These are phyloP conservation scores for Leishmania mexicana DNA, from an alignment of 208 protist species.

Conservation along the genomic window DNA sequence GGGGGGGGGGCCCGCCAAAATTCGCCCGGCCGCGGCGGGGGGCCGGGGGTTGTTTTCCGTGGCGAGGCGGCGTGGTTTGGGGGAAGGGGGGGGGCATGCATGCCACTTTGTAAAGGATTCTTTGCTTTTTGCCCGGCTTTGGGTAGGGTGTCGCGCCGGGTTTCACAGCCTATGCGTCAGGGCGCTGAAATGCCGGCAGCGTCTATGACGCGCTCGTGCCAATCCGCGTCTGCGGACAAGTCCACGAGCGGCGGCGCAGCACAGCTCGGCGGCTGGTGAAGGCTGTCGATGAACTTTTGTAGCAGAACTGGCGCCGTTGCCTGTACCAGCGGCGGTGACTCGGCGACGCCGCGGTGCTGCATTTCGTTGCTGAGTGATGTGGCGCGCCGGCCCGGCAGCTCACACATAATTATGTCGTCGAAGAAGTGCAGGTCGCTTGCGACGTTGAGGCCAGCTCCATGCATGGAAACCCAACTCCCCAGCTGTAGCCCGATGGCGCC, in stretches of 20 bases:
- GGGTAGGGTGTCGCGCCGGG: neutral
- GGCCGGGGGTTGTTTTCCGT: too few species aligned
- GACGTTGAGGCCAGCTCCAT: constrained; percentile 84
- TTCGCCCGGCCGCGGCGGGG: too few species aligned
- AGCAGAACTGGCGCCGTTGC: constrained; percentile 20
- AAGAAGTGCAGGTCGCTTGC: constrained; percentile 68
- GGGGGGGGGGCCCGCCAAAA: neutral
- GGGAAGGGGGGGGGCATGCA: too few species aligned
- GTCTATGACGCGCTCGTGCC: constrained; percentile 31
- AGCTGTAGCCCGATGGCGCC: constrained; percentile 88
- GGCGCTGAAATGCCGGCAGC: neutral
- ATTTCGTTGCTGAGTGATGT: constrained; percentile 69
- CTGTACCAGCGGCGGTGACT: constrained; percentile 5
- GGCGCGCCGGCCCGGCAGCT: constrained; percentile 64
- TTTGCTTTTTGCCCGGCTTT: neutral
- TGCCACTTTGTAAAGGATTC: too few species aligned
- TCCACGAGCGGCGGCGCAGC: constrained; percentile 31
- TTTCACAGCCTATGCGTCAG: neutral
- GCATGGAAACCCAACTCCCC: constrained; percentile 90
- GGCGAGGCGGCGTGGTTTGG: rapidly evolving
- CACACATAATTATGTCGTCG: constrained; percentile 86
- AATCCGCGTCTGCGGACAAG: constrained; percentile 31
- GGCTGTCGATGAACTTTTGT: constrained; percentile 39
- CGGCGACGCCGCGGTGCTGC: neutral
- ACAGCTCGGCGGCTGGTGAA: constrained; percentile 35